Evolutionary conservation across 2,329 filamentous ascomycete species (phyloP).

Genomic region (Blastomyces gilchristii): DNA sequence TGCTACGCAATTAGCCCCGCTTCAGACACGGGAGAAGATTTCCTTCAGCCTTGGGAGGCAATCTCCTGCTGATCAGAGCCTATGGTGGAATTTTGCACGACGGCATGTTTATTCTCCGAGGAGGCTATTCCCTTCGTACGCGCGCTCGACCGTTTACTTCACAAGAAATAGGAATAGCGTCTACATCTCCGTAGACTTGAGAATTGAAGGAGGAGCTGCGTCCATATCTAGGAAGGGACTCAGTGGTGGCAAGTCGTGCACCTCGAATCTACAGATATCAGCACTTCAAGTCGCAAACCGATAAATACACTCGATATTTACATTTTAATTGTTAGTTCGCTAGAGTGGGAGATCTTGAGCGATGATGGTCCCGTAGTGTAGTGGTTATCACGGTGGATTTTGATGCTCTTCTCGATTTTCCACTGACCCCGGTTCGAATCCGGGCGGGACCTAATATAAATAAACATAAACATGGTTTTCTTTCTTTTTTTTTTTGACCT

Average conservation of each 20-base stretch:
- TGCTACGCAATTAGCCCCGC: background rate
- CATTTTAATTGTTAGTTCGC: background rate
- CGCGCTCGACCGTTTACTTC: background rate
- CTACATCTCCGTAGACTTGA: background rate
- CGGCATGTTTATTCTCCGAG: background rate
- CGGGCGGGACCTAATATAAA: background rate
- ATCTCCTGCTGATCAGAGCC: background rate
- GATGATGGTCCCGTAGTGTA: conserved; percentile 2
- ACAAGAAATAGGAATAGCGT: background rate
- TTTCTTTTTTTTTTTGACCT: too few species aligned
- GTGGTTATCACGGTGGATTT: conserved; percentile 6
- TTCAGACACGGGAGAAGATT: background rate
- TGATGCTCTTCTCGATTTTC: background rate
- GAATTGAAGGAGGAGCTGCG: background rate
- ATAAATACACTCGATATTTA: background rate
- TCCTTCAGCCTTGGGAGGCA: background rate
- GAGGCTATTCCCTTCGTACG: background rate
- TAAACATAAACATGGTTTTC: background rate
- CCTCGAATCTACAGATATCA: too few species aligned
- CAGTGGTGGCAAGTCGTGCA: background rate
- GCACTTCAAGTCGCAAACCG: too few species aligned
- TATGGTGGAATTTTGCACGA: background rate
- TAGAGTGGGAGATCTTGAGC: background rate
- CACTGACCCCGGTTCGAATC: conserved; percentile 5
- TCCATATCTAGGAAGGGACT: background rate